phyloP scores from a whole-genome alignment of 2,329 filamentous ascomycete genomes.

The Gaeumannomyces tritici region DNA sequence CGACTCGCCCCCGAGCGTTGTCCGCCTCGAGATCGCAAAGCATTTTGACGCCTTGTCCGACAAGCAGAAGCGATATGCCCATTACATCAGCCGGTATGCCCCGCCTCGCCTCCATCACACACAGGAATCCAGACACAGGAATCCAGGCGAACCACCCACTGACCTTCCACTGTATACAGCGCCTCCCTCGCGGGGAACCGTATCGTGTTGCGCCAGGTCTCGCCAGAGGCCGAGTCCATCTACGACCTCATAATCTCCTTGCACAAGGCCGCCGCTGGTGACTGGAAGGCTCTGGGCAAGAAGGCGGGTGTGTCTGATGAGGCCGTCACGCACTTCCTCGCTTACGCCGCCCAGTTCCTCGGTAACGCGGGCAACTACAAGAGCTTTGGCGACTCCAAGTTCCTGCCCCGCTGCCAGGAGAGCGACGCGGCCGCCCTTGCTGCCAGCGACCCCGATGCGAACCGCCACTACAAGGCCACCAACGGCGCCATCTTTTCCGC shows the following conservation, averaged over 20 bases:
- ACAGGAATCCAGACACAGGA: too few species aligned
- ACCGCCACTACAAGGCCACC: conserved; percentile 56
- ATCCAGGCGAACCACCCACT: background rate
- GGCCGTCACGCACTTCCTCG: conserved; percentile 59
- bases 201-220: conserved; percentile 72
- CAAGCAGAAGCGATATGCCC: conserved; percentile 70
- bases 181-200: conserved; percentile 69
- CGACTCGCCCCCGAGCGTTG: conserved; percentile 81
- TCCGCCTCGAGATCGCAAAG: conserved; percentile 80
- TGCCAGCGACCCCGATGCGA: conserved; percentile 44
- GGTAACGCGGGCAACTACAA: conserved; percentile 81
- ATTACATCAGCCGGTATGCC: conserved; percentile 70
- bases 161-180: conserved; percentile 27
- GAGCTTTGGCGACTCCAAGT: conserved; percentile 78
- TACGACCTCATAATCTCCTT: conserved; percentile 73
- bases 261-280: conserved; percentile 54
- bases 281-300: conserved; percentile 59
- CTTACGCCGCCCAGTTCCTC: conserved; percentile 71
- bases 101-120: background rate
- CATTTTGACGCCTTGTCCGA: conserved; percentile 75
- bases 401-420: conserved; percentile 62
- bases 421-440: conserved; percentile 57
- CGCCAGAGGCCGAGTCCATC: conserved; percentile 71
- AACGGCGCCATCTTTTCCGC: conserved; percentile 65
- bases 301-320: conserved; percentile 55